Base-by-base conservation (phyloP, 2,329 filamentous ascomycete genomes). In the Diaporthe citriasiana region DNA sequence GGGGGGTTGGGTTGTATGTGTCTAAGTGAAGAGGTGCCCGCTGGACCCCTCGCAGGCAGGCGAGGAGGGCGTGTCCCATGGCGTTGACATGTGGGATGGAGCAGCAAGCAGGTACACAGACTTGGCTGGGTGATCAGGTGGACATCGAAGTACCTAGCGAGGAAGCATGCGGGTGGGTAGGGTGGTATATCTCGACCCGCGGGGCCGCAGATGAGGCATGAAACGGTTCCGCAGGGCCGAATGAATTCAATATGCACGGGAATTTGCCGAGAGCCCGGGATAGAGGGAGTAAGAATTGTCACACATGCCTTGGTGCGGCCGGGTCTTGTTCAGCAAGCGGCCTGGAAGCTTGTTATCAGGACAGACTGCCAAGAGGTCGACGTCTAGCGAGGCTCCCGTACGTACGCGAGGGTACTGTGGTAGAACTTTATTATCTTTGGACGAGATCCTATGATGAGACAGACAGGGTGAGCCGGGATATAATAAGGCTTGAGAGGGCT, bases 191-290 rank as follows among this genome's bases (percentile, higher is more conserved):
- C 35, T 38, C 38, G 33, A 35, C 22, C 40, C 33, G 47, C 25
- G 56, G 63, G 63, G 55, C 33, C 27, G 47, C n/a, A 47, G 56
- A 56, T 35, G 56, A 47, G 57, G 55, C 13, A 73, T 75, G 71
- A 40, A 73, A 71, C 42, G 70, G 71, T 45, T 75, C 74, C 74
- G 74, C 69, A 70, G 74, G 74, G 70, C 74, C 74, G 74, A 75
- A 63, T 75, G 30, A 71, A 63, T 53, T 47, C 71, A 47, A 66
- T 73, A 56, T 69, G 55, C 55, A 38, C n/a, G 60, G 45, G 55
- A 42, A 40, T 66, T 47, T 74, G 68, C 73, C 73, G 73, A 74
- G 63, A 47, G 57, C 38, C 70, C 63, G 72, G 70, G 70, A 66
- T 71, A 35, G 45, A 73, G 53, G 59, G 59, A 38, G 53, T 25